Conservation (phyloP, 176 grass and related monocot genomes). For the Oryza glaberrima region DNA sequence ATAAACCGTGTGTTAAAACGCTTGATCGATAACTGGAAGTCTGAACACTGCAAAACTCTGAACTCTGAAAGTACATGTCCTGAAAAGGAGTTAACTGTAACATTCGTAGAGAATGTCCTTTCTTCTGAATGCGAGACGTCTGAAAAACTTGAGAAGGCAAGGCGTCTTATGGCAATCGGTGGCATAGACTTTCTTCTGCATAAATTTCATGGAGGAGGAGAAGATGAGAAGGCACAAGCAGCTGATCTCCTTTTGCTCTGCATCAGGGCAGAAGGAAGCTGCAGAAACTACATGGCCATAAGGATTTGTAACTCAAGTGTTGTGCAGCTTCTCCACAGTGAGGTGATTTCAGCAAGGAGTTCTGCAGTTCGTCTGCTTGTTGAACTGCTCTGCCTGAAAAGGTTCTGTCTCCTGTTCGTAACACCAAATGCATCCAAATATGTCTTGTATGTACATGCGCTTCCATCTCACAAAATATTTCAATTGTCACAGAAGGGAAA, state of each 20-base stretch:
- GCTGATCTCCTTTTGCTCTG: slow-evolving; percentile 51
- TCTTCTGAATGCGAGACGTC: neutral
- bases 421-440: neutral
- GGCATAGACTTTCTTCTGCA: slow-evolving; percentile 57
- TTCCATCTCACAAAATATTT: neutral
- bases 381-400: slow-evolving; percentile 53
- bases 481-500: slow-evolving; percentile 35
- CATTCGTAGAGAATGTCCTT: slow-evolving; percentile 7
- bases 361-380: slow-evolving; percentile 41
- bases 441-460: neutral
- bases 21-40: slow-evolving; percentile 52
- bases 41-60: slow-evolving; percentile 35
- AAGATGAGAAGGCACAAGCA: slow-evolving; percentile 31
- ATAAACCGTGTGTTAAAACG: slow-evolving; percentile 55
- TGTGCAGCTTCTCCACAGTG: slow-evolving; percentile 42
- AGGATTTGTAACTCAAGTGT: slow-evolving; percentile 38
- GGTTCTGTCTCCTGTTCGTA: slow-evolving; percentile 23
- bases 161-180: slow-evolving; percentile 55
- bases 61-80: neutral
- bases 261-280: slow-evolving; percentile 55
- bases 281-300: slow-evolving; percentile 56
- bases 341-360: slow-evolving; percentile 29
- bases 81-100: slow-evolving; percentile 11
- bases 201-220: slow-evolving; percentile 37
- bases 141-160: slow-evolving; percentile 50